Conservation (phyloP, 148 eudicot species). For the Camellia japonica region DNA sequence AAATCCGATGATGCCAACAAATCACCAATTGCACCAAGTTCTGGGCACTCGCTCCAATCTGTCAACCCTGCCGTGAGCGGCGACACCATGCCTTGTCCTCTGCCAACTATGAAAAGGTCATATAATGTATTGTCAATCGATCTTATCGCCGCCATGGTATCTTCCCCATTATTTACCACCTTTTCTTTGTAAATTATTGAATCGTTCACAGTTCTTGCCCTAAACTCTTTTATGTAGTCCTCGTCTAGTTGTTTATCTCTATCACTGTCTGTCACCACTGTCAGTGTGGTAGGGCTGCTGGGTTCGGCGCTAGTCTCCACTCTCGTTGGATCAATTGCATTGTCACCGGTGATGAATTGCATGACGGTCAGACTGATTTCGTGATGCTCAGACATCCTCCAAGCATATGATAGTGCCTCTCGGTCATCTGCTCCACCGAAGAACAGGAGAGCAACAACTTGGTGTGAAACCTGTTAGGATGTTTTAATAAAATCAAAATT, state of each 20-base stretch:
- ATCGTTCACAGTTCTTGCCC: conserved; percentile 29
- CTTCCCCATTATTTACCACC: conserved; percentile 63
- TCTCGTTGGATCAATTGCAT: conserved; percentile 20
- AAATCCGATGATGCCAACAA: conserved; percentile 78
- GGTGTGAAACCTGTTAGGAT: no score
- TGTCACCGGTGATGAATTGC: conserved; percentile 48
- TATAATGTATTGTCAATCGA: conserved; percentile 43
- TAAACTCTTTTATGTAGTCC: conserved; percentile 53
- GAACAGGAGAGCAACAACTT: conserved; percentile 9
- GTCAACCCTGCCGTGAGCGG: conserved; percentile 81
- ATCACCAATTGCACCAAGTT: conserved; percentile 83
- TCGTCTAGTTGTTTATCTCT: conserved; percentile 57
- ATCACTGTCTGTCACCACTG: conserved; percentile 51
- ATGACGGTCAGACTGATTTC: conserved; percentile 15
- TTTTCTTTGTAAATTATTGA: conserved; percentile 43
- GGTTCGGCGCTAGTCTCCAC: conserved; percentile 28
- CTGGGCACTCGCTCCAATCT: conserved; percentile 94
- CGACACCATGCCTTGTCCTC: conserved; percentile 65
- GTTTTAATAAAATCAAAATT: no score
- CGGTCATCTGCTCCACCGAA: conserved; percentile 32
- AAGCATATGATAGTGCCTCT: conserved; percentile 23
- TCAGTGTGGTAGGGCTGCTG: conserved; percentile 33
- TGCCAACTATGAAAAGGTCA: conserved; percentile 72
- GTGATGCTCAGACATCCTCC: conserved; percentile 20
- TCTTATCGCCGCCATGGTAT: conserved; percentile 67